Percentiles rank a stretch among this genome's conserved stretches.
Conservation (phyloP, 2,329 filamentous ascomycete genomes). For the Elsinoe arachidis region DNA sequence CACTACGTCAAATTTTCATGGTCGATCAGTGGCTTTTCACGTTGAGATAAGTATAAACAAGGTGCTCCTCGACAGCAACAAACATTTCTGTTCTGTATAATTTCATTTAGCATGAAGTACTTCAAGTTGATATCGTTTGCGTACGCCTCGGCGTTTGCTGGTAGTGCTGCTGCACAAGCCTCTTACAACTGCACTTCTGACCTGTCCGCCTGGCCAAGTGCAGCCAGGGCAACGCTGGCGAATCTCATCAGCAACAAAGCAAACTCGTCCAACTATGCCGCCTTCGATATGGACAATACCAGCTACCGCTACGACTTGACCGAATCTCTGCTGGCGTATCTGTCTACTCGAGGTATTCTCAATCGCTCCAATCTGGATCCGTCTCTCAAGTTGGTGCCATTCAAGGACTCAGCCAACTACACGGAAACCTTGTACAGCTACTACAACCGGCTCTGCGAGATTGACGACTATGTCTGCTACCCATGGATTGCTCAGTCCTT, state of each 20-base stretch:
- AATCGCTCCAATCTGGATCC: slow-evolving; percentile 36
- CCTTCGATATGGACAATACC: slow-evolving; percentile 40
- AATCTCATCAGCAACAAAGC: slow-evolving; percentile 18
- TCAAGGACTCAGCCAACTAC: slow-evolving; percentile 33
- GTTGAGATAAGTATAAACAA: no score
- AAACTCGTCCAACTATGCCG: slow-evolving; percentile 19
- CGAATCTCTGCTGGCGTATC: slow-evolving; percentile 37
- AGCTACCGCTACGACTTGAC: slow-evolving; percentile 37
- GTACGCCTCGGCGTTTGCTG: neutral
- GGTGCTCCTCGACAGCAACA: no score
- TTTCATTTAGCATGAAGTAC: neutral
- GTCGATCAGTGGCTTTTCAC: no score
- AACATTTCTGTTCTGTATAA: no score
- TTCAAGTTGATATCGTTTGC: neutral
- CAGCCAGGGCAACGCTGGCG: slow-evolving; percentile 16
- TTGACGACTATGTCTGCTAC: slow-evolving; percentile 37
- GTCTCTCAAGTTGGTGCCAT: slow-evolving; percentile 34
- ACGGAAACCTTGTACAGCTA: slow-evolving; percentile 40
- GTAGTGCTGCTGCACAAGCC: neutral
- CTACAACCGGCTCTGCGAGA: slow-evolving; percentile 37
- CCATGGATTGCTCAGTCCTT: slow-evolving; percentile 38
- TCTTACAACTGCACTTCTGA: slow-evolving; percentile 13
- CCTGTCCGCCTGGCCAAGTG: slow-evolving; percentile 15
- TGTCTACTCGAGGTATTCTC: slow-evolving; percentile 36
- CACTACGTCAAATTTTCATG: neutral